phyloP scores from a whole-genome alignment of 75 land plant species.

The Pinus albicaulis region DNA sequence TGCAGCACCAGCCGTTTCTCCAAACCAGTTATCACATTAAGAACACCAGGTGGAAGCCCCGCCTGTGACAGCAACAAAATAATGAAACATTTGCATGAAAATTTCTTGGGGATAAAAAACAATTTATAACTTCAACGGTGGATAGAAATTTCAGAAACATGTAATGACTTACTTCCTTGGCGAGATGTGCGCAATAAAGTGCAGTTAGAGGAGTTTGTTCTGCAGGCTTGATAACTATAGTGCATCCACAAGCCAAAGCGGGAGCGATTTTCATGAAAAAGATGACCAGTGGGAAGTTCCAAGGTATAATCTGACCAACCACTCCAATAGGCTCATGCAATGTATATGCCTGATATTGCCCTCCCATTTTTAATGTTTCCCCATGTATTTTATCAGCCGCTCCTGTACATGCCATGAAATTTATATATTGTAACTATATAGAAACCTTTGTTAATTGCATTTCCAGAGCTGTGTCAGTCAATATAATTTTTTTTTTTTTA shows the following conservation, averaged over 20 bases:
- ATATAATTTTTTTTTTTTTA: too few relatives aligned
- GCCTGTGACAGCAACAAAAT: conserved; percentile 36
- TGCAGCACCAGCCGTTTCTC: conserved; percentile 83
- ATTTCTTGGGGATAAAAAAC: background rate
- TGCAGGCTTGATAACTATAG: conserved; percentile 76
- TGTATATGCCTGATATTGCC: conserved; percentile 49
- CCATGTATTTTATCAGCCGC: conserved; percentile 86
- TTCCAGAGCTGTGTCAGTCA: too few relatives aligned
- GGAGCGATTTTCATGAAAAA: conserved; percentile 65
- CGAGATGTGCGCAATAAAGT: conserved; percentile 57
- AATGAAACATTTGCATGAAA: background rate
- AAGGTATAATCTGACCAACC: conserved; percentile 74
- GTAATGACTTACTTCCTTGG: conserved; percentile 44
- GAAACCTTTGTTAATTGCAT: background rate
- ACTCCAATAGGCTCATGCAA: conserved; percentile 81
- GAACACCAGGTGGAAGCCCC: conserved; percentile 84
- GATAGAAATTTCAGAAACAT: background rate
- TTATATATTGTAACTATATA: background rate
- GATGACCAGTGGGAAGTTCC: conserved; percentile 74
- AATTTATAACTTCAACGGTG: background rate
- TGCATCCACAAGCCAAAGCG: conserved; percentile 77
- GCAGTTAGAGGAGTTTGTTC: conserved; percentile 90
- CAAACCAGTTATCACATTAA: conserved; percentile 86
- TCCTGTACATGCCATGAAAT: conserved; percentile 1
- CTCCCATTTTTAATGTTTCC: conserved; percentile 55